Evolutionary conservation across 2,329 filamentous ascomycete species (phyloP).

Genomic region (Cordyceps militaris): DNA sequence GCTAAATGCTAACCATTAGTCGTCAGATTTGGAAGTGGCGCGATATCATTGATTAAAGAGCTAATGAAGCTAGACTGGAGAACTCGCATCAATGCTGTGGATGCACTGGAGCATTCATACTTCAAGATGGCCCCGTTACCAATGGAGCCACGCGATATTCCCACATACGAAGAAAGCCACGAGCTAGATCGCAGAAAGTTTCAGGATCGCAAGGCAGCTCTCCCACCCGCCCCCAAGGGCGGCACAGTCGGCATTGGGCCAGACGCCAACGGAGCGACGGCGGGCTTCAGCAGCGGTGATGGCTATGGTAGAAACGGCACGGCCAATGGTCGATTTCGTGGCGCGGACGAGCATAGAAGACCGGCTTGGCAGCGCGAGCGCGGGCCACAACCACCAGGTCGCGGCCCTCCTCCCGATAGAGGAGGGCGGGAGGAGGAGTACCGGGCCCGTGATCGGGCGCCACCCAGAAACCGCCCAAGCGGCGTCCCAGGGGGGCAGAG

Average conservation of each 20-base stretch:
- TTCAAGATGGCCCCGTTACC: slow-evolving; percentile 76
- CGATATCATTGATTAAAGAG: slow-evolving; percentile 72
- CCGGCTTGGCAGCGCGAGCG: slow-evolving; percentile 51
- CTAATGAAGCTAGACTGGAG: slow-evolving; percentile 85
- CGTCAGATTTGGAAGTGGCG: slow-evolving; percentile 55
- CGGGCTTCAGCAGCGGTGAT: slow-evolving; percentile 45
- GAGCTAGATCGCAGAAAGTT: slow-evolving; percentile 92
- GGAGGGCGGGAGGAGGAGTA: slow-evolving; percentile 35
- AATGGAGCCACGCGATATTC: slow-evolving; percentile 77
- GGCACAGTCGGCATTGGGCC: slow-evolving; percentile 78
- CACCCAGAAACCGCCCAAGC: slow-evolving; percentile 27
- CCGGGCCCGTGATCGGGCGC: slow-evolving; percentile 32
- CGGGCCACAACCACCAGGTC: slow-evolving; percentile 35
- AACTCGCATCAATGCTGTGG: slow-evolving; percentile 82
- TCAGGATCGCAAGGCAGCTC: slow-evolving; percentile 72
- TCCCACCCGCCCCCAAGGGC: slow-evolving; percentile 86
- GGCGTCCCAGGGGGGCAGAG: slow-evolving; percentile 24
- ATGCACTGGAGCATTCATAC: slow-evolving; percentile 87
- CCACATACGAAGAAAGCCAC: slow-evolving; percentile 87
- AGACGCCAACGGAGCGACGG: slow-evolving; percentile 39
- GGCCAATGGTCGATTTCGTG: slow-evolving; percentile 32
- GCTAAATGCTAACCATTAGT: slow-evolving; percentile 17
- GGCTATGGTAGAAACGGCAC: slow-evolving; percentile 38
- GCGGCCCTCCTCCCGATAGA: slow-evolving; percentile 24
- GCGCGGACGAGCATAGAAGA: slow-evolving; percentile 37